These are phyloP conservation scores for Jamesozyma piceae DNA, from an alignment of 805 yeast genomes.

Conservation along the genomic window DNA sequence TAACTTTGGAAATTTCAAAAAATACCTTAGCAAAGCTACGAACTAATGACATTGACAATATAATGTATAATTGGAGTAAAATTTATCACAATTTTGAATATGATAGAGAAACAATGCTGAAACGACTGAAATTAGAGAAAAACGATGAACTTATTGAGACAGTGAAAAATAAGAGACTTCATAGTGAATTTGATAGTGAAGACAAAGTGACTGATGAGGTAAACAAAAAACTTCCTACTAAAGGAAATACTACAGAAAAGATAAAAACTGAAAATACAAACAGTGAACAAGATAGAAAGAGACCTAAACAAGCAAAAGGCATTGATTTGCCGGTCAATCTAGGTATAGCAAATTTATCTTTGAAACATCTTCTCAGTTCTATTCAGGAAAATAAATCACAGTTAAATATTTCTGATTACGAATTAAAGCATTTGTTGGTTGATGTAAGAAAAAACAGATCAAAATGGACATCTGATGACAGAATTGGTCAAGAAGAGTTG, in stretches of 20 bases:
- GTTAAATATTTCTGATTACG: constrained; percentile 66
- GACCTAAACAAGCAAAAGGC: constrained; percentile 19
- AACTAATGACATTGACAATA: constrained; percentile 26
- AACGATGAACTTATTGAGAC: constrained; percentile 57
- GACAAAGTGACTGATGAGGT: constrained; percentile 14
- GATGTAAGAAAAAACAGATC: constrained; percentile 93
- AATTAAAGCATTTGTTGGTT: constrained; percentile 72
- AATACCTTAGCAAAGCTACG: constrained; percentile 29
- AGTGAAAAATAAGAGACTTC: constrained; percentile 16
- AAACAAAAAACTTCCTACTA: constrained; percentile 25
- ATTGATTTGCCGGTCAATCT: constrained; percentile 35
- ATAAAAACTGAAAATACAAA: constrained; percentile 17
- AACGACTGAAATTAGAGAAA: constrained; percentile 68
- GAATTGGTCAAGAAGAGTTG: constrained; percentile 93
- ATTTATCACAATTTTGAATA: constrained; percentile 70
- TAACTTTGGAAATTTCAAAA: constrained; percentile 31
- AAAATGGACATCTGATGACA: constrained; percentile 94
- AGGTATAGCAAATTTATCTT: constrained; percentile 68
- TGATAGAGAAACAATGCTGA: constrained; percentile 63
- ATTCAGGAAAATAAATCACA: constrained; percentile 77
- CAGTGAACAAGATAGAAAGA: constrained; percentile 12
- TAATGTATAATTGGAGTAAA: constrained; percentile 56
- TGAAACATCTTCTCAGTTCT: constrained; percentile 69
- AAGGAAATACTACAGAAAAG: constrained; percentile 1
- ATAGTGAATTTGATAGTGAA: constrained; percentile 14